phyloP scores from a whole-genome alignment of 2,329 filamentous ascomycete species.

The Ophiostoma australiae region DNA sequence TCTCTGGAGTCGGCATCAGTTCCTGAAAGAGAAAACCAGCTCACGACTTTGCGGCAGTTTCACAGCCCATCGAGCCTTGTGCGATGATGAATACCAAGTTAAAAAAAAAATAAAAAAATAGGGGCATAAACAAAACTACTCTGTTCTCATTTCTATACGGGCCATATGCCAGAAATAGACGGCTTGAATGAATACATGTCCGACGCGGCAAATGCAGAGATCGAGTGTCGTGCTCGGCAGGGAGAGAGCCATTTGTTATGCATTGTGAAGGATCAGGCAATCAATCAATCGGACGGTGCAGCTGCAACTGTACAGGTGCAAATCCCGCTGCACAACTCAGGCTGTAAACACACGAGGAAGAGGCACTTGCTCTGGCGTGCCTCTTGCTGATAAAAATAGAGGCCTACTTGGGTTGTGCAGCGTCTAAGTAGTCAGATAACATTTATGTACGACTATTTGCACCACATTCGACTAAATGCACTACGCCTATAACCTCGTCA shows the following conservation, averaged over 20 bases:
- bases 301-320: background rate
- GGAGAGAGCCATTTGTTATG: background rate
- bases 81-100: background rate
- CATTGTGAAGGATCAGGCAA: background rate
- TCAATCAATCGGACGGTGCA: background rate
- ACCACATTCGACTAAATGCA: background rate
- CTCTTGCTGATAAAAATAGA: background rate
- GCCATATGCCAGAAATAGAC: background rate
- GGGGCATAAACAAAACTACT: no score
- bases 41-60: background rate
- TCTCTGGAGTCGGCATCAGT: background rate
- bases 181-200: background rate
- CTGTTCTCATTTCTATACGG: background rate
- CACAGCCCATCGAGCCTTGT: background rate
- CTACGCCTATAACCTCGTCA: background rate
- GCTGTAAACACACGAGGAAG: background rate
- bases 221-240: background rate
- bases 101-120: no score
- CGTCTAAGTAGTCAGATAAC: background rate
- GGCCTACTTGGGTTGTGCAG: background rate
- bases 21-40: background rate
- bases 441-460: background rate
- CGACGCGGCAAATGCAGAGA: background rate
- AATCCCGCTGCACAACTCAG: background rate
- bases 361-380: no score